Evolutionary conservation across 2,329 filamentous ascomycete species (phyloP).

Genomic region (Beauveria medogensis): DNA sequence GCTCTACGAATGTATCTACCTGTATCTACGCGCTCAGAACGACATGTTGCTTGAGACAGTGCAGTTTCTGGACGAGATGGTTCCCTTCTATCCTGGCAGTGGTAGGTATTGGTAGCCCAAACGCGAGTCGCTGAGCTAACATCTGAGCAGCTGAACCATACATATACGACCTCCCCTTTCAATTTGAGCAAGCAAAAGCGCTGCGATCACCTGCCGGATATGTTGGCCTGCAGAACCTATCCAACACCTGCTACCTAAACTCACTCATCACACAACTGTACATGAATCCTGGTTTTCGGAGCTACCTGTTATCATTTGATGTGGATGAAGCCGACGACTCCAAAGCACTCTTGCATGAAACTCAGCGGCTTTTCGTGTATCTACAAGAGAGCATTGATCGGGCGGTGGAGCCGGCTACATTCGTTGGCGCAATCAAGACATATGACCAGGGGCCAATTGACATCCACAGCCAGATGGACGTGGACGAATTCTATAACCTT

Average conservation of each 20-base stretch:
- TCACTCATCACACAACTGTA: constrained; percentile 90
- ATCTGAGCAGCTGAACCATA: constrained; percentile 38
- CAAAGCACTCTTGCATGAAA: constrained; percentile 65
- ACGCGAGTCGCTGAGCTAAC: constrained; percentile 37
- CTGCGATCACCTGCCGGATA: constrained; percentile 75
- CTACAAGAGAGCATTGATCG: constrained; percentile 78
- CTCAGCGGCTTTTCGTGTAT: constrained; percentile 71
- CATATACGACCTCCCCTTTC: constrained; percentile 50
- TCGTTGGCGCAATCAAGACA: constrained; percentile 70
- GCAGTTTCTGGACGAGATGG: constrained; percentile 25
- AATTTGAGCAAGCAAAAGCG: constrained; percentile 57
- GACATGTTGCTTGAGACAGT: constrained; percentile 44
- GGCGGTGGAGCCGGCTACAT: constrained; percentile 61
- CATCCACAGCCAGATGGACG: constrained; percentile 89
- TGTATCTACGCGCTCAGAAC: constrained; percentile 44
- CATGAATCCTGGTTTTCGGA: constrained; percentile 85
- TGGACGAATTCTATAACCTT: constrained; percentile 94
- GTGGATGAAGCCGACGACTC: constrained; percentile 45
- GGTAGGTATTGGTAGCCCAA: constrained; percentile 26
- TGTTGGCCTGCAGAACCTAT: constrained; percentile 82
- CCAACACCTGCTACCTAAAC: constrained; percentile 96
- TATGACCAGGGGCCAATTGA: constrained; percentile 80
- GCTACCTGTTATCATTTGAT: constrained; percentile 66
- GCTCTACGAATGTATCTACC: constrained; percentile 52
- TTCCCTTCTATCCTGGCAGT: constrained; percentile 31